These are phyloP conservation scores for Globisporangium splendens DNA, from an alignment of 352 stramenopile genomes.

Conservation along the genomic window DNA sequence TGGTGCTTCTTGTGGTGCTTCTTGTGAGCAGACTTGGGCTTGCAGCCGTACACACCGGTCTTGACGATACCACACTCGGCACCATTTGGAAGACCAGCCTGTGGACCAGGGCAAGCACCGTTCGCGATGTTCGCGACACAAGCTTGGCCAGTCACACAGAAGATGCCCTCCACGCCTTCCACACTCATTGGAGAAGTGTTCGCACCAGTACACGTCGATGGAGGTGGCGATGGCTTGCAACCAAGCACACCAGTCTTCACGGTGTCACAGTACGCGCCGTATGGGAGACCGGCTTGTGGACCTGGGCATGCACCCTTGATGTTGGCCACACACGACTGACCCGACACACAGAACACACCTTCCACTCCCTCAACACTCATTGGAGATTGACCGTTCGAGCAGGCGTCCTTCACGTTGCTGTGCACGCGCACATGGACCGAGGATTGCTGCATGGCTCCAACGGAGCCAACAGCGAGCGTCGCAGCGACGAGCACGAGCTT, in stretches of 20 bases:
- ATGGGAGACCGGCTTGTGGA: conserved; percentile 7
- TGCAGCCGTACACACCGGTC: conserved; percentile 23
- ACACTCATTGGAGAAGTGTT: no score
- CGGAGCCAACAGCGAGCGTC: no score
- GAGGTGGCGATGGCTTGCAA: conserved; percentile 1
- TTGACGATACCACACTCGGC: conserved; percentile 18
- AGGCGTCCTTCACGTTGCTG: neutral
- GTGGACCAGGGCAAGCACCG: conserved; percentile 21
- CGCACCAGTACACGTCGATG: no score
- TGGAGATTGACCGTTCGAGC: neutral
- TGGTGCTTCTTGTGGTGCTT: neutral
- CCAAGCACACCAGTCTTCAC: neutral
- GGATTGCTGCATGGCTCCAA: no score
- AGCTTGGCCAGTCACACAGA: no score
- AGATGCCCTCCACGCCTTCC: no score
- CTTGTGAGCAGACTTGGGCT: conserved; percentile 5
- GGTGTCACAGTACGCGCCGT: conserved; percentile 3
- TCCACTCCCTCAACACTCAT: conserved; percentile 18
- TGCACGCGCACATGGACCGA: no score
- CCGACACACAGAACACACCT: conserved; percentile 19
- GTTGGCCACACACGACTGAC: conserved; percentile 15
- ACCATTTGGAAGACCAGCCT: conserved; percentile 12
- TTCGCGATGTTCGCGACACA: neutral
- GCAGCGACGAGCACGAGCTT: no score
- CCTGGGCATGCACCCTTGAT: conserved; percentile 11